Base-by-base conservation (phyloP, 768 basidiomycete species). In the Hysterangium stoloniferum region DNA sequence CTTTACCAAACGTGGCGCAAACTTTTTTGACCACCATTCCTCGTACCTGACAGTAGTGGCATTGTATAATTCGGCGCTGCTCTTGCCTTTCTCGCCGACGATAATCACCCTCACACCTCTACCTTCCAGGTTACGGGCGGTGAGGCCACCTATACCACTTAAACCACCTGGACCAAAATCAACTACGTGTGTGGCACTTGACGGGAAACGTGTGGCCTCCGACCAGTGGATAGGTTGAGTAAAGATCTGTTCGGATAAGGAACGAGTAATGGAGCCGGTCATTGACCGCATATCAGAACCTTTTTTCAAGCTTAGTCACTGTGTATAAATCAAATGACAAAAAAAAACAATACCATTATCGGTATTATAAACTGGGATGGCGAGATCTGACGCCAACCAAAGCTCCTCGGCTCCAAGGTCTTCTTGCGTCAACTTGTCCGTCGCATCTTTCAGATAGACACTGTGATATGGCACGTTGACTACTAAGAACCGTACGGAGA, bases 391-490 rank as follows among this genome's bases (percentile, higher is more conserved):
- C 1, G 74, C 58, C 22, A 68, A 62, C 89, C 90, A 94, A 22
- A 95, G 62, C 59, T 95, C 91, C 59, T 90, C 77, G 2, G 77
- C 82, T 9, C 68, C 71, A 31, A 94, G 67, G 69, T 94, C 90
- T 52, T 85, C 78, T n/a, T 76, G 65, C 33, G 86, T 66, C 41
- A 96, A 68, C 65, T 81, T 86, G 55, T 91, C 78, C 2, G 90
- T 79, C 1, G 81, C 85, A 25, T 77, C 82, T 15, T 62, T 62
- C 48, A 99, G 73, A 67, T 97, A 95, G 17, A 72, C 71, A 66
- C 92, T 94, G 74, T 99, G 96, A 70, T 93, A 99, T 1, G 96
- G 96, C 1, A 93, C 95, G 47, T 82, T 86, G 61, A 99, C 86
- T n/a, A 90, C 85, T 60, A 99, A 71, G 75, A 98, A 99, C 38